Base-by-base conservation (phyloP, 257 asterid genomes). In the Plantago ovata region DNA sequence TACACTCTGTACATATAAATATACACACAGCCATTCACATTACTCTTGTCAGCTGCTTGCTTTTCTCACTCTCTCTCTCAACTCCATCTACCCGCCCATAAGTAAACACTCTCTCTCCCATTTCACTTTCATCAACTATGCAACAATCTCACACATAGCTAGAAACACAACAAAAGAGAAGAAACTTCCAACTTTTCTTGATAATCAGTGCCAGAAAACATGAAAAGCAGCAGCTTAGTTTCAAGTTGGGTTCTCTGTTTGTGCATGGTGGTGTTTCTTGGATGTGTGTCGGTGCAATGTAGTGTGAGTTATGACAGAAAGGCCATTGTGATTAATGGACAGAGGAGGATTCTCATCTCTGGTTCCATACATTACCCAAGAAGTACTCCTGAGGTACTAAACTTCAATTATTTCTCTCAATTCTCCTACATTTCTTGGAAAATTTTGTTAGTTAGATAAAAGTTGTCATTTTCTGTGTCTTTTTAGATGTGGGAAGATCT, bases 281-380 rank as follows among this genome's bases (percentile, higher is more conserved):
- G 88, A 59, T 63, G 77, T 75, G 81, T 58, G 77, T n/a, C 67
- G 45, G 79, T 79, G 71, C 80, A 83, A 57, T 81, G 84, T 9
- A 69, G 74, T 63, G 95, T 89, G 19, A 80, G 76, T 50, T 89
- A 89, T 67, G 97, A 89, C 56, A 78, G 81, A 68, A 84, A 78
- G 53, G 82, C 95, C 56, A 67, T 89, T 15, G 67, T 80, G 24
- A 82, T 89, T 21, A 77, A 86, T 65, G 95, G 93, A 22, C 78
- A 80, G 32, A 82, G 94, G 65, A 75, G 87, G 69, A 75, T 89
- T 57, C 94, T 89, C 74, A 58, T 89, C 50, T 89, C 97, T 65
- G 97, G 97, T 32, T 86, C 97, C 48, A 89, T 89, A 49, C 97
- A 89, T 72, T 86, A 89, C 74, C 87, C 95, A 36, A 81, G 97